Evolutionary conservation across 495 filamentous ascomycete genomes (phyloP), one percentile per base, ranked within the genome.

Genomic region (Penicillium chermesinum): DNA sequence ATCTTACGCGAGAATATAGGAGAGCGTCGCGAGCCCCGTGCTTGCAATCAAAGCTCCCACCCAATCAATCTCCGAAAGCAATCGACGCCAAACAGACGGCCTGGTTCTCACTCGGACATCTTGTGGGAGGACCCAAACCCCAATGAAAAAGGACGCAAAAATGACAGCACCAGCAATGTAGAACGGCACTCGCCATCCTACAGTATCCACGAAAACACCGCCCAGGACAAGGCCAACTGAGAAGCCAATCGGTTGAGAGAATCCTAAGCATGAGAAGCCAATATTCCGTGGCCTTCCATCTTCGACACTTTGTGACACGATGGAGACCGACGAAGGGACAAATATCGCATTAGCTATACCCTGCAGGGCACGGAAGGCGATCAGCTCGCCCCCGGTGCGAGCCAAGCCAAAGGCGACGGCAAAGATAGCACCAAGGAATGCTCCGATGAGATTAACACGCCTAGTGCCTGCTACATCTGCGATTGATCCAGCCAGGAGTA

Each of bases 151-250:
- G 1, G 27, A 16, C 7, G 27, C 5, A 20, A 18, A 15, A 12
- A 27, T 18, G 2, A 43, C 4, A 17, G 27, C 22, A 16, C 20
- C 70, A 21, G 76, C 37, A 12, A 72, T 65, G 43, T 71, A 63
- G 48, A 71, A 79, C 0, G 65, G 70, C 64, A 63, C 75, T 32
- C 65, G 49, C 76, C 76, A 79, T 18, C 72, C 72, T n/a, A 73
- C 59, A 15, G 65, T 69, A 17, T 70, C 66, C 2, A 67, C 53
- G 16, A 78, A 60, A 0, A 78, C 52, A 38, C 76, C 75, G 4
- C 75, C 72, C 3, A 78, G 52, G 1, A 67, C 49, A 0, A 79
- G 53, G 0, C 76, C 74, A 1, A 74, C 17, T 2, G 59, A 54
- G 41, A 71, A 77, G 2, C 76, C 76, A 15, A 75, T 48, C 1